Base-by-base conservation (phyloP, 345 rosid genomes). In the Brassica carinata region DNA sequence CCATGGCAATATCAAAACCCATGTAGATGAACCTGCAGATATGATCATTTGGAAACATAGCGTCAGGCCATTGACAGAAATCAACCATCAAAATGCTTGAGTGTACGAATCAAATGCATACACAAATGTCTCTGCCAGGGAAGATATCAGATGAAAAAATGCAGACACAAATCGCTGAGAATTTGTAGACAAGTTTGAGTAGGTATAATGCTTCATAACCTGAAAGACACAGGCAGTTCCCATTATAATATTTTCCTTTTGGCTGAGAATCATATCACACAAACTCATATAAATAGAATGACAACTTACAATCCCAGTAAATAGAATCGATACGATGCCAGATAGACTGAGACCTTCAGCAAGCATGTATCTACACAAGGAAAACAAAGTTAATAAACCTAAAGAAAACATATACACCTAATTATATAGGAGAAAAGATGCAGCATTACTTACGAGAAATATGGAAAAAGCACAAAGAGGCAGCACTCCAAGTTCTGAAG, bases 1-100 rank as follows among this genome's bases (percentile, higher is more conserved):
- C 99, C 93, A 96, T 93, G 67, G 96, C 97, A 81, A 96, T 96
- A 85, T 91, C 98, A 83, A 96, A 96, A 9, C 99, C 99, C 99
- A 96, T 93, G 89, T 93, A 96, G 53, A 96, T 96, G 79, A 96
- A 96, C 84, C 99, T 96, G 94, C 83, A 82, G 15, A 80, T 82
- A 71, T 64, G 64, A 79, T 77, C 33, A 80, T 79, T 45, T 62
- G 71, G 83, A 62, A 67, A 58, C 77, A 57, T 43, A 67, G 53
- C 75, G 61, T 43, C 77, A 73, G 15, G 26, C 11, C 75, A 70
- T 64, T 70, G 43, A 55, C 73, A 64, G 66, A 55, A 36, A 40
- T 17, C 67, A 73, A 78, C 69, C 71, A 59, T 36, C 57, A 2
- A 13, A 18, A 80, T 43, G 58, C 45, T 30, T 73, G 64, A 48